A percentile compares a stretch with the other conserved stretches of the same genome.
phyloP scores from a whole-genome alignment of 352 stramenopile species.

The Elongisporangium prolatum region DNA sequence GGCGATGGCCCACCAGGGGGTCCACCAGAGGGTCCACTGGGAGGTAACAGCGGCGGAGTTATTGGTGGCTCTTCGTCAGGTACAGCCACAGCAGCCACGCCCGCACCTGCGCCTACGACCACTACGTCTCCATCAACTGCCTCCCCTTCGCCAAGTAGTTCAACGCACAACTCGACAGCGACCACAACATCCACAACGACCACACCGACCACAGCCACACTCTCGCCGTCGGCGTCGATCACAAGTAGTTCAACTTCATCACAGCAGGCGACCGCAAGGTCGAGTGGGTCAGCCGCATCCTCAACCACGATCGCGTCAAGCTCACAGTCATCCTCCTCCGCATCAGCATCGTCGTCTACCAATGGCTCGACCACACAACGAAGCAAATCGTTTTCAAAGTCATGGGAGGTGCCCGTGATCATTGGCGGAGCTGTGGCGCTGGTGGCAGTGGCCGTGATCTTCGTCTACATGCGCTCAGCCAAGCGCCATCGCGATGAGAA shows the following conservation, averaged over 20 bases:
- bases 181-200: background rate
- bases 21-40: background rate
- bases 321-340: conserved; percentile 1
- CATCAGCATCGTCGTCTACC: background rate
- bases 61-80: background rate
- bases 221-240: background rate
- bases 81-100: background rate
- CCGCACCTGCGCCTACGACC: too few relatives aligned
- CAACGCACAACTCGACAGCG: background rate
- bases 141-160: background rate
- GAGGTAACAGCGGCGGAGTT: background rate
- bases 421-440: conserved; percentile 37
- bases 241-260: background rate
- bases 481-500: conserved; percentile 27
- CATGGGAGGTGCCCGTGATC: conserved; percentile 34
- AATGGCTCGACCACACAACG: conserved; percentile 11
- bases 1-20: background rate
- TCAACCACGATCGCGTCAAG: conserved; percentile 8
- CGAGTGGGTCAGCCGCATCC: background rate
- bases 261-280: background rate
- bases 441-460: conserved; percentile 34
- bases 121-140: background rate
- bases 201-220: background rate
- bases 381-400: conserved; percentile 17
- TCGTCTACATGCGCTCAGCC: conserved; percentile 47